Evolutionary conservation across 2,329 filamentous ascomycete genomes (phyloP), one percentile per base, ranked within the genome.

Genomic region (Coniella lustricola): DNA sequence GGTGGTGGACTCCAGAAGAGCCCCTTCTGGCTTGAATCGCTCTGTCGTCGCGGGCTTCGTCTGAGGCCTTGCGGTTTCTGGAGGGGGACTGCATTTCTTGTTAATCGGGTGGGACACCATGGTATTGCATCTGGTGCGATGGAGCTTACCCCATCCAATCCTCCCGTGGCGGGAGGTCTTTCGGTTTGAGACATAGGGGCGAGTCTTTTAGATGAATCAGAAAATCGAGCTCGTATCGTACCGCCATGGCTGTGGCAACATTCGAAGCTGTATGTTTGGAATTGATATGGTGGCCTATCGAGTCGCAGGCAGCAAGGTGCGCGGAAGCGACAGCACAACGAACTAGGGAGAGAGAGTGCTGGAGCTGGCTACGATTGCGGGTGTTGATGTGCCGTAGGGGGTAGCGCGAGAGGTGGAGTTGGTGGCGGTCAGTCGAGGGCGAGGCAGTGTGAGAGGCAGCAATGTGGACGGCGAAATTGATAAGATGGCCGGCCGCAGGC

Each of bases 81-180:
- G 67, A 16, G 70, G 67, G 52, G 68, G 64, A 50, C 73, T 78
- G 54, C 10, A 36, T 25, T n/a, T 38, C n/a, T 52, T 33, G 48
- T 49, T 25, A 54, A 42, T 50, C 20, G 44, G 10, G 34, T 43
- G 21, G 36, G 36, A 20, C 49, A 33, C 42, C 36, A 36, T 10
- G 25, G 17, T 40, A 20, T 44, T 36, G 25, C 22, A 41, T 14
- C 46, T 43, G 36, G 42, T 18, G 18, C 12, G 17, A 14, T 5
- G 13, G n/a, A 12, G 37, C 79, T 63, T 74, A 95, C 86, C 91
- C 90, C 89, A 96, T 95, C 90, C 90, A 97, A 73, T 95, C 88
- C 70, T 95, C 89, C 55, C 85, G 79, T 21, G 89, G 85, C 56
- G 90, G 90, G 39, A 96, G 76, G 55, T 76, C 79, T 55, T 84